Base-by-base conservation (phyloP, 2,329 filamentous ascomycete genomes). In the Monosporascus sp. region DNA sequence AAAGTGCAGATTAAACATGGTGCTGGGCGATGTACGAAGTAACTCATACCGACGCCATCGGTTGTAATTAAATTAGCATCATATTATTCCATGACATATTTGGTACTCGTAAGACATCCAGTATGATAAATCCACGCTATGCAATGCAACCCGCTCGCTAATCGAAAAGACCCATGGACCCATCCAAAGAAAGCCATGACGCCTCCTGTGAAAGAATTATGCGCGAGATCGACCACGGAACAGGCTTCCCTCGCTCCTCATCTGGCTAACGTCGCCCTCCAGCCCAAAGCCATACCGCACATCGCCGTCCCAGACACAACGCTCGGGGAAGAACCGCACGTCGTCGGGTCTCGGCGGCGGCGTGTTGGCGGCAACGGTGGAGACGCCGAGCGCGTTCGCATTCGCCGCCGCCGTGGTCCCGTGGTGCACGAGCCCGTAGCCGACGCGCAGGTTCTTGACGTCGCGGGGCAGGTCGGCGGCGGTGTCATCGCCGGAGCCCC, bases 251-350 rank as follows among this genome's bases (percentile, higher is more conserved):
- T 61, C 62, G 9, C 54, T 57, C 44, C 55, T 58, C n/a, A 56
- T 50, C 50, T 64, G 64, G 55, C 58, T 58, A 7, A 68, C 65
- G 19, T 68, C 64, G 1, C 66, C 66, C 48, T 68, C 64, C 5
- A 68, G 50, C 16, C 65, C 66, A 40, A 69, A 69, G 2, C 65
- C 64, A 38, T 67, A 68, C 47, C 61, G 60, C 27, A 64, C 54
- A 27, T 63, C 60, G 8, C 54, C 54, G 16, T 60, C 60, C 51
- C 51, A 52, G 11, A 44, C 31, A 37, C 24, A 31, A n/a, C 49
- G 50, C 41, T 48, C 47, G 19, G 45, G 46, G n/a, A 37, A 26
- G n/a, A 26, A 7, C 5, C 26, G 41, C 19, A 14, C 11, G 7
- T 37, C 24, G 26, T 17, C 27, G 9, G 14, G 14, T 20, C 14